Evolutionary conservation across 1,284 basidiomycete genomes (phyloP).

Genomic region (Boletus semigastroideus): DNA sequence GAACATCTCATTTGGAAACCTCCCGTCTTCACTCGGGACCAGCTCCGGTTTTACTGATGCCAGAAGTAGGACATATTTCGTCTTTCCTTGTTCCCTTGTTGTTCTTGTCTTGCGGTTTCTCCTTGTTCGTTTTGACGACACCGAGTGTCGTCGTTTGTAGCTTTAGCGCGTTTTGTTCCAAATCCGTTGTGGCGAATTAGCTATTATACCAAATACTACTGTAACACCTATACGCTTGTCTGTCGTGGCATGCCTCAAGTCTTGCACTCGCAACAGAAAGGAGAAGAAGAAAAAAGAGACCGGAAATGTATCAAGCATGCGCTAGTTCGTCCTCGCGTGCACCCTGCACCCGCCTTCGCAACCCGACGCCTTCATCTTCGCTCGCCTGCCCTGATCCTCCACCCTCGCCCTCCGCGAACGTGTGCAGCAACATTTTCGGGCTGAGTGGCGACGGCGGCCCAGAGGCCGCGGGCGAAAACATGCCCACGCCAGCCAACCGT

Average conservation of each 20-base stretch:
- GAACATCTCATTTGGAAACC: constrained; percentile 91
- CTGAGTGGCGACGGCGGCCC: constrained; percentile 58
- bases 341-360: constrained; percentile 22
- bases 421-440: constrained; percentile 13
- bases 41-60: constrained; percentile 82
- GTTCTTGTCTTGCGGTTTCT: background rate
- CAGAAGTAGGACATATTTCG: background rate
- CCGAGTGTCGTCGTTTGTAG: constrained; percentile 24
- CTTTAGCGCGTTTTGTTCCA: constrained; percentile 25
- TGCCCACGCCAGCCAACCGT: constrained; percentile 63
- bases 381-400: background rate
- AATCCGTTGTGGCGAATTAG: constrained; percentile 6
- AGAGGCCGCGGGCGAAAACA: constrained; percentile 69
- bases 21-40: constrained; percentile 86
- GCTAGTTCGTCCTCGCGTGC: background rate
- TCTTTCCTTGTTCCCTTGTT: background rate
- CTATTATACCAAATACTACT: constrained; percentile 6
- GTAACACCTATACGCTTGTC: constrained; percentile 11
- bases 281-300: background rate
- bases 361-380: constrained; percentile 14
- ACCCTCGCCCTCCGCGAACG: constrained; percentile 3
- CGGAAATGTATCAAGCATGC: constrained; percentile 12
- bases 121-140: constrained; percentile 6
- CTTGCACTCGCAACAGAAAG: background rate
- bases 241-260: background rate